phyloP scores from a whole-genome alignment of 2,329 filamentous ascomycete genomes.

The Sclerotinia sclerotiorum region DNA sequence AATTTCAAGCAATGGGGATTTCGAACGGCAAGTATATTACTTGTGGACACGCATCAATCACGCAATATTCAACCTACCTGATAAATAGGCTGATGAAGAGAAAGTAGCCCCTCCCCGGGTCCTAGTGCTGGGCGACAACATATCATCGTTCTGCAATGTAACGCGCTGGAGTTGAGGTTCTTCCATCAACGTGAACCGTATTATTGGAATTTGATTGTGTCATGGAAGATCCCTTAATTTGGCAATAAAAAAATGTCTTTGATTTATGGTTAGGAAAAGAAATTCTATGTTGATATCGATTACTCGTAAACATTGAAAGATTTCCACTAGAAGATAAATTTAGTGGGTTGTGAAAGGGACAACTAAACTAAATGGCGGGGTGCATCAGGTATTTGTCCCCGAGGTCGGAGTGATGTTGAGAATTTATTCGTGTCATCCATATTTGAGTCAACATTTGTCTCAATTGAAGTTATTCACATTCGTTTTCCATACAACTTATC shows the following conservation, averaged over 20 bases:
- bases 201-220: background rate
- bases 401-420: constrained; percentile 5
- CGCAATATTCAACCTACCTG: background rate
- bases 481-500: background rate
- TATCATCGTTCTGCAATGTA: background rate
- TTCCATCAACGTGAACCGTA: background rate
- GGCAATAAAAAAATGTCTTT: background rate
- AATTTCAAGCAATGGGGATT: background rate
- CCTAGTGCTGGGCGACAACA: background rate
- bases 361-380: constrained; percentile 14
- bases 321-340: background rate
- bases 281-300: background rate
- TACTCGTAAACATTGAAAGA: background rate
- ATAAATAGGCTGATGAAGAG: background rate
- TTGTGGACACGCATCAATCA: background rate
- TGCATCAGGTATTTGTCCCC: background rate
- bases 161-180: background rate
- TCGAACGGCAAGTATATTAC: background rate
- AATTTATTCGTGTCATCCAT: constrained; percentile 11
- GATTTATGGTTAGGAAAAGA: background rate
- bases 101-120: no score
- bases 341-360: background rate
- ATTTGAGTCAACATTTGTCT: background rate
- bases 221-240: background rate
- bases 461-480: constrained; percentile 14